phyloP scores from a whole-genome alignment of 139 green algal species.

The Edaphochlamys debaryana region DNA sequence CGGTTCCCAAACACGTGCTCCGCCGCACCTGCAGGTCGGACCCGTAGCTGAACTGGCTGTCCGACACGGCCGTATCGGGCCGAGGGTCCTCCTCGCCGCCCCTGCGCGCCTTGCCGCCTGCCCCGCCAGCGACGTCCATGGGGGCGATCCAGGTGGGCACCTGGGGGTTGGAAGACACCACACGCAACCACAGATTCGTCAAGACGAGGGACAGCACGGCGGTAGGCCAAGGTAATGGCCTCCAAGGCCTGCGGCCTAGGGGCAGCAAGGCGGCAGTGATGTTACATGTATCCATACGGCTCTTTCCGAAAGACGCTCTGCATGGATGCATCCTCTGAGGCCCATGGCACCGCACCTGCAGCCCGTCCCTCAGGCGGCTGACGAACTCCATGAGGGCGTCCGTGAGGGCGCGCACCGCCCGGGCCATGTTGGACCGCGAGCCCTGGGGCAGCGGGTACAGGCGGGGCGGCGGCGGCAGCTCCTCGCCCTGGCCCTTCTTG shows the following conservation, averaged over 20 bases:
- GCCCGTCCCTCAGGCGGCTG: slow-evolving; percentile 35
- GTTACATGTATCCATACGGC: no score
- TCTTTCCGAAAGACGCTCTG: no score
- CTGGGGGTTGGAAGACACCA: no score
- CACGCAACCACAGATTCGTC: no score
- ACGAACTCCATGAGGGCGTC: slow-evolving; percentile 54
- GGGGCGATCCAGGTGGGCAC: slow-evolving; percentile 45
- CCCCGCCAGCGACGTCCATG: background rate
- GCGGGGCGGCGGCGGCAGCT: slow-evolving; percentile 27
- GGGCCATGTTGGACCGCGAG: slow-evolving; percentile 36
- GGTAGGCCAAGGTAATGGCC: no score
- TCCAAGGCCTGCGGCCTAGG: no score
- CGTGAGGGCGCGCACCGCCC: slow-evolving; percentile 2
- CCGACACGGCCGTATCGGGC: background rate
- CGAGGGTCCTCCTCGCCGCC: background rate
- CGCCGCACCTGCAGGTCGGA: slow-evolving; percentile 50
- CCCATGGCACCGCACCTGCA: no score
- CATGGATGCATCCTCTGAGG: no score
- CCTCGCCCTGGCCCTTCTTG: slow-evolving; percentile 35
- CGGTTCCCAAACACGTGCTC: no score
- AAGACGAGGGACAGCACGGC: no score
- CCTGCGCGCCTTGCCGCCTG: background rate
- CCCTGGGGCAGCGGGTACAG: slow-evolving; percentile 4
- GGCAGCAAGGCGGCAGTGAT: no score
- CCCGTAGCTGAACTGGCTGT: slow-evolving; percentile 55